A percentile compares a stretch with the other conserved stretches of the same genome.
phyloP scores from a whole-genome alignment of 805 yeast genomes.

The Candida methanosorbosa region DNA sequence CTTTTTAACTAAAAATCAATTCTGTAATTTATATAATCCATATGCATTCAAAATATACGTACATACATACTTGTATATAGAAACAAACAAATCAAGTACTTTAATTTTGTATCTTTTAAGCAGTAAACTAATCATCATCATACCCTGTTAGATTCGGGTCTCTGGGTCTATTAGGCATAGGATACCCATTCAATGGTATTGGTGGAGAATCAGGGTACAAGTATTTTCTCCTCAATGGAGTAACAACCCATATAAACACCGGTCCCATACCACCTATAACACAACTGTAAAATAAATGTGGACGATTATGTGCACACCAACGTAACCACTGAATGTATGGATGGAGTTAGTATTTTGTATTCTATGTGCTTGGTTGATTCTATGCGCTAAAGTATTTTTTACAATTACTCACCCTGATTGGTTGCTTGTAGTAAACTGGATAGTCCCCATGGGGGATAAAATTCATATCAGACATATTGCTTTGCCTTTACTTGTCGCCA shows the following conservation, averaged over 20 bases:
- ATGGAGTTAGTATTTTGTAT: conserved; percentile 13
- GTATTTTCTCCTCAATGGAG: conserved; percentile 65
- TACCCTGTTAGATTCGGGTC: conserved; percentile 40
- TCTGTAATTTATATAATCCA: conserved; percentile 2
- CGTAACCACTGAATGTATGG: conserved; percentile 52
- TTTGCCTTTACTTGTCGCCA: too few relatives aligned
- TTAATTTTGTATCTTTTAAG: too few relatives aligned
- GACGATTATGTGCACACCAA: conserved; percentile 68
- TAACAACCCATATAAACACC: conserved; percentile 43
- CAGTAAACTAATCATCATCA: conserved; percentile 37
- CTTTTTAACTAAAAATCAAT: conserved; percentile 1
- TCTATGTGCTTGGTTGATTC: too few relatives aligned
- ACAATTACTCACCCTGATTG: too few relatives aligned
- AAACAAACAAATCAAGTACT: too few relatives aligned
- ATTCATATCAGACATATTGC: neutral
- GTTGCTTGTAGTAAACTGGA: conserved; percentile 6
- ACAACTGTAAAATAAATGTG: conserved; percentile 62
- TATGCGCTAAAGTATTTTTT: too few relatives aligned
- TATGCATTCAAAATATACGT: too few relatives aligned
- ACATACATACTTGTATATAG: neutral
- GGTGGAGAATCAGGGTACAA: conserved; percentile 58
- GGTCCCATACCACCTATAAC: conserved; percentile 64
- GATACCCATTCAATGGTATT: conserved; percentile 49
- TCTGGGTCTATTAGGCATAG: conserved; percentile 48
- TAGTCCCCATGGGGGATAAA: too few relatives aligned